Evolutionary conservation across 768 basidiomycete genomes (phyloP).

Genomic region (Cantharellus cinnabarinus): DNA sequence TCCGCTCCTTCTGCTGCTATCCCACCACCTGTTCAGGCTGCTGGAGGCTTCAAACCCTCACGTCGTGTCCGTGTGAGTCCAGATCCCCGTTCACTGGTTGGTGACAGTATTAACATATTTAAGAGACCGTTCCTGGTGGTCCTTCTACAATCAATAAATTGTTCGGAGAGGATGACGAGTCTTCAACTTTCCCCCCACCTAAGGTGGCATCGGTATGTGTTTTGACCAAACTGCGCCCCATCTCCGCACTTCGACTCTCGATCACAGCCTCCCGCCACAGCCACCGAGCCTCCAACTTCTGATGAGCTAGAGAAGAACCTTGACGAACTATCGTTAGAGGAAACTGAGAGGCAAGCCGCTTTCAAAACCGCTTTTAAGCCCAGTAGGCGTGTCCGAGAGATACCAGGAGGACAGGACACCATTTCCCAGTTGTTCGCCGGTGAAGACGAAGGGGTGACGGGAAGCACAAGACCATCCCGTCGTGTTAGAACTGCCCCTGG

Average conservation of each 20-base stretch:
- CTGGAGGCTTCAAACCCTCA: constrained; percentile 8
- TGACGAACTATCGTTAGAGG: background rate
- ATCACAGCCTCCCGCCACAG: background rate
- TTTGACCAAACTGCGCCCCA: background rate
- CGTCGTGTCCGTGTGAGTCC: constrained; percentile 10
- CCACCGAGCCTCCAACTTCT: background rate
- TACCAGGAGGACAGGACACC: background rate
- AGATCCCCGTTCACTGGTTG: background rate
- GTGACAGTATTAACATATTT: background rate
- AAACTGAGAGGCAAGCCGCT: background rate
- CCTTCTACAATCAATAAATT: constrained; percentile 3
- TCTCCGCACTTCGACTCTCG: background rate
- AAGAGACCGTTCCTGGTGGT: constrained; percentile 1
- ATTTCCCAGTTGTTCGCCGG: background rate
- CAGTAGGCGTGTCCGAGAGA: background rate
- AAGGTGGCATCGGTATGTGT: background rate
- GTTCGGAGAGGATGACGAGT: constrained; percentile 6
- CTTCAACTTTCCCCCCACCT: background rate
- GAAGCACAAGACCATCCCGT: constrained; percentile 29
- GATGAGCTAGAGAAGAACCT: background rate
- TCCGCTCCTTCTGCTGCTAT: background rate
- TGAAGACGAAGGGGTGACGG: background rate
- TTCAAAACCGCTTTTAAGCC: background rate
- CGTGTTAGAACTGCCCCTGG: constrained; percentile 19
- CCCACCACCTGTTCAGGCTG: background rate